A percentile compares a stretch with the other conserved stretches of the same genome.
These are phyloP conservation scores for Coccomyxa sp. DNA, from an alignment of 139 green algal species.

Conservation along the genomic window DNA sequence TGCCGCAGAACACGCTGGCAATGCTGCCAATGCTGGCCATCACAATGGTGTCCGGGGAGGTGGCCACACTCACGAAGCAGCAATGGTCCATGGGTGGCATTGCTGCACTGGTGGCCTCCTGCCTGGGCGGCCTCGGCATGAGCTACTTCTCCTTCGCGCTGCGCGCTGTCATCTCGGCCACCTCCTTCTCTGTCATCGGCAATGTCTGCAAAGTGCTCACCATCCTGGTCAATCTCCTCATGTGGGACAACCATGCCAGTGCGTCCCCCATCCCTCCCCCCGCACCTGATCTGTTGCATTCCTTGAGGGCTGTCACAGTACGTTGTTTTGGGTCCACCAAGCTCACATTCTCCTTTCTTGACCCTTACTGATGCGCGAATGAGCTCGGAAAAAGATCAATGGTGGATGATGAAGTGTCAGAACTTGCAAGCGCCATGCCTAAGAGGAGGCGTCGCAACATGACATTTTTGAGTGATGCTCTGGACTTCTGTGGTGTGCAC, in stretches of 20 bases:
- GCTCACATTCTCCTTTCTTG: not conserved
- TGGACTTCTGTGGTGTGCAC: too few relatives aligned
- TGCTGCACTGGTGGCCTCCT: slow-evolving; percentile 54
- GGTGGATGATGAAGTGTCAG: not conserved
- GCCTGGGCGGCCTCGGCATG: slow-evolving; percentile 63
- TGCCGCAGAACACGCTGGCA: slow-evolving; percentile 29
- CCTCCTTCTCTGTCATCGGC: slow-evolving; percentile 77
- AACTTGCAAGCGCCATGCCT: not conserved
- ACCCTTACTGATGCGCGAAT: not conserved
- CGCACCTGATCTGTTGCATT: too few relatives aligned
- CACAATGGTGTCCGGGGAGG: slow-evolving; percentile 14
- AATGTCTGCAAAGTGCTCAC: slow-evolving; percentile 83
- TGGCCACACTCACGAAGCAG: not conserved
- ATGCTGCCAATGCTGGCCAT: slow-evolving; percentile 21
- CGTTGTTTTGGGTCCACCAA: not conserved
- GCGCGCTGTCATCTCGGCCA: slow-evolving; percentile 61
- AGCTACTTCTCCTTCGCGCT: slow-evolving; percentile 65
- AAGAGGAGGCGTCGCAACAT: not conserved
- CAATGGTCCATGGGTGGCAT: slow-evolving; percentile 4
- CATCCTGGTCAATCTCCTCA: slow-evolving; percentile 62
- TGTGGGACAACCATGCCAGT: slow-evolving; percentile 67
- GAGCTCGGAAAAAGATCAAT: too few relatives aligned
- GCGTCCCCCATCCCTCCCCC: not conserved
- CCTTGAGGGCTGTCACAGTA: not conserved
- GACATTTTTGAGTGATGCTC: too few relatives aligned